Percentiles rank a stretch among this genome's conserved stretches.
phyloP scores from a whole-genome alignment of 2,329 filamentous ascomycete genomes.

The Verruconis gallopava region DNA sequence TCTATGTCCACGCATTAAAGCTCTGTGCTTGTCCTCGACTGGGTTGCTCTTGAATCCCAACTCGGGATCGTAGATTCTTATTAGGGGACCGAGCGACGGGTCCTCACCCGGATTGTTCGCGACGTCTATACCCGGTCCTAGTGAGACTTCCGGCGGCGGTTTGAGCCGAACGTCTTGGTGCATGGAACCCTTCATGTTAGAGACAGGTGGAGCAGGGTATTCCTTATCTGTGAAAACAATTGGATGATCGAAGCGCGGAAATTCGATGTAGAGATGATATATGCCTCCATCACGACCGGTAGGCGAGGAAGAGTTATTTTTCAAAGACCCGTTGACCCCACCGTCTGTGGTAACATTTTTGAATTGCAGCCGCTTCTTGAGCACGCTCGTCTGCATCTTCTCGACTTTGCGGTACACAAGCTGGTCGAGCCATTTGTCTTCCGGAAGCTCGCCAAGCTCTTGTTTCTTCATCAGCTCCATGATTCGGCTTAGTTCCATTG shows the following conservation, averaged over 20 bases:
- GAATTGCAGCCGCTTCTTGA: constrained; percentile 47
- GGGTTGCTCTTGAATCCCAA: constrained; percentile 82
- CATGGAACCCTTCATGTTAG: constrained; percentile 53
- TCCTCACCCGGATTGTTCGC: constrained; percentile 42
- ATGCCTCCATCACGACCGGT: constrained; percentile 39
- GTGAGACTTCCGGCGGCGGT: constrained; percentile 75
- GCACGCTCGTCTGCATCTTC: constrained; percentile 38
- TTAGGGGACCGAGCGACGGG: constrained; percentile 46
- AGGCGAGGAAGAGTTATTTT: constrained; percentile 31
- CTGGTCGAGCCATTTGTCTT: constrained; percentile 91
- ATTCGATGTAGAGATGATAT: constrained; percentile 78
- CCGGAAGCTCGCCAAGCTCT: constrained; percentile 90
- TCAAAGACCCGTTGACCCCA: constrained; percentile 24
- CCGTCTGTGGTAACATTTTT: constrained; percentile 9
- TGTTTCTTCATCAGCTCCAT: constrained; percentile 92
- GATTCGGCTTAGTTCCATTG: constrained; percentile 78
- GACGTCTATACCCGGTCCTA: constrained; percentile 77
- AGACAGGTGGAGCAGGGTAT: constrained; percentile 74
- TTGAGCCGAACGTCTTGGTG: constrained; percentile 60
- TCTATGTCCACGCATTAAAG: constrained; percentile 80
- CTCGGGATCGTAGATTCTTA: constrained; percentile 88
- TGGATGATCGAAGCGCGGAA: constrained; percentile 90
- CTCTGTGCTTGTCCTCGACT: constrained; percentile 85
- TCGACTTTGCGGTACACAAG: constrained; percentile 85
- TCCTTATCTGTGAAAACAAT: constrained; percentile 92